Percentiles rank a stretch among this genome's conserved stretches.
Evolutionary conservation across 2,329 filamentous ascomycete species (phyloP).

Genomic region (Fusarium sp.): DNA sequence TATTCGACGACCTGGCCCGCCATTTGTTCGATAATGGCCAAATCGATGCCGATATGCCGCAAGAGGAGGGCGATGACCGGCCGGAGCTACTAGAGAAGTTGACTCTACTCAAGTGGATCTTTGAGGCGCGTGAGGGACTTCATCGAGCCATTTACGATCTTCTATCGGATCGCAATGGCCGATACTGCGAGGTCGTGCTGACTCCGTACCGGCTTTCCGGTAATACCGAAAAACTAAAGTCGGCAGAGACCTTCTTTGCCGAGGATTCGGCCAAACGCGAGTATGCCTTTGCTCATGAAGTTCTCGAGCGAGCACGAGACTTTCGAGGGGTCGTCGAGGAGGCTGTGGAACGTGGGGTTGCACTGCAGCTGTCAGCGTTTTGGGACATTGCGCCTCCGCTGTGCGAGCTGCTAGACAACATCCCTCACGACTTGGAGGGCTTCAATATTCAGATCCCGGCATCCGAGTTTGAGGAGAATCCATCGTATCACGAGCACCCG

Average conservation of each 20-base stretch:
- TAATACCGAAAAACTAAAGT: constrained; percentile 84
- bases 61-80: constrained; percentile 95
- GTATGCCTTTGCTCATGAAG: constrained; percentile 79
- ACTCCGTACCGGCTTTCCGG: constrained; percentile 83
- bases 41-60: constrained; percentile 83
- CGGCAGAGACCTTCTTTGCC: constrained; percentile 86
- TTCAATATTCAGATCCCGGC: constrained; percentile 85
- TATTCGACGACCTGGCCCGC: constrained; percentile 83
- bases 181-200: constrained; percentile 88
- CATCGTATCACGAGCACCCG: constrained; percentile 83
- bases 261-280: constrained; percentile 83
- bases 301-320: constrained; percentile 80
- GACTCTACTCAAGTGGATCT: constrained; percentile 96
- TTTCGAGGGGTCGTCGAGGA: constrained; percentile 86
- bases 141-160: constrained; percentile 90
- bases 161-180: constrained; percentile 86
- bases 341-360: constrained; percentile 89
- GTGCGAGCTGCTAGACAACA: constrained; percentile 82
- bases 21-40: constrained; percentile 78
- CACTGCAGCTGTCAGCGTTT: constrained; percentile 92
- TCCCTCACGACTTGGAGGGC: constrained; percentile 72
- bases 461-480: constrained; percentile 88
- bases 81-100: constrained; percentile 95
- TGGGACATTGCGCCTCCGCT: constrained; percentile 97
- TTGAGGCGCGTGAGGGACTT: constrained; percentile 90